phyloP scores from a whole-genome alignment of 306 rosid species.

The Cercis canadensis region DNA sequence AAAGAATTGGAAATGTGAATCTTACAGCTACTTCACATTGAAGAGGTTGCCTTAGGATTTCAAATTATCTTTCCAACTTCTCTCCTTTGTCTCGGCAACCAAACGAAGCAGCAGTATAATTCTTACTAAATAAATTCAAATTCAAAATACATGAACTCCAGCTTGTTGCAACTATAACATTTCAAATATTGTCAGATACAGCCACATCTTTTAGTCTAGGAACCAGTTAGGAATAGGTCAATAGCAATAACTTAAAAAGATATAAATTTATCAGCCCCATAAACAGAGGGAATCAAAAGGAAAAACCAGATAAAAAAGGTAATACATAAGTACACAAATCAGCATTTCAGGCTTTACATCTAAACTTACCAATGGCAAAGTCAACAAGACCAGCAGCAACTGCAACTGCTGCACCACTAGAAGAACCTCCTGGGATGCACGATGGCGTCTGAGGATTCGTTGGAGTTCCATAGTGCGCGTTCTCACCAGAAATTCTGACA shows the following conservation, averaged over 20 bases:
- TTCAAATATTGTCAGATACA: not conserved
- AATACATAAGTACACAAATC: not conserved
- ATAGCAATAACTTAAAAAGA: not conserved
- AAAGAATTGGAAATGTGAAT: conserved; percentile 21
- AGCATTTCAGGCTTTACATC: conserved; percentile 12
- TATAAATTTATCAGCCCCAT: not conserved
- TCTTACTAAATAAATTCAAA: conserved; percentile 19
- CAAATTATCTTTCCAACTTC: conserved; percentile 28
- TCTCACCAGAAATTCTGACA: conserved; percentile 70
- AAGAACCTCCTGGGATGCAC: conserved; percentile 72
- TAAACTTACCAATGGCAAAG: conserved; percentile 67
- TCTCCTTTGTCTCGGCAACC: conserved; percentile 23
- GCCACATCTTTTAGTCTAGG: not conserved
- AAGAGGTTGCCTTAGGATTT: conserved; percentile 21
- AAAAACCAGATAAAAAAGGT: too few relatives aligned
- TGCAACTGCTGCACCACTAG: conserved; percentile 80
- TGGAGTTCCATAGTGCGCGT: conserved; percentile 73
- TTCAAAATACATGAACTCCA: conserved; percentile 6
- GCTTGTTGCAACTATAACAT: not conserved
- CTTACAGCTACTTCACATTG: conserved; percentile 31
- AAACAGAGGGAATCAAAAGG: not conserved
- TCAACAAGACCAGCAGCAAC: conserved; percentile 78
- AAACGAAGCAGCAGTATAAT: conserved; percentile 27
- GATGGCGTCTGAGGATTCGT: conserved; percentile 59
- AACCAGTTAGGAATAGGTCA: not conserved